Percentiles rank a stretch among this genome's conserved stretches.
Evolutionary conservation across 1,284 basidiomycete genomes (phyloP).

Genomic region (Rhodotorula sp.): DNA sequence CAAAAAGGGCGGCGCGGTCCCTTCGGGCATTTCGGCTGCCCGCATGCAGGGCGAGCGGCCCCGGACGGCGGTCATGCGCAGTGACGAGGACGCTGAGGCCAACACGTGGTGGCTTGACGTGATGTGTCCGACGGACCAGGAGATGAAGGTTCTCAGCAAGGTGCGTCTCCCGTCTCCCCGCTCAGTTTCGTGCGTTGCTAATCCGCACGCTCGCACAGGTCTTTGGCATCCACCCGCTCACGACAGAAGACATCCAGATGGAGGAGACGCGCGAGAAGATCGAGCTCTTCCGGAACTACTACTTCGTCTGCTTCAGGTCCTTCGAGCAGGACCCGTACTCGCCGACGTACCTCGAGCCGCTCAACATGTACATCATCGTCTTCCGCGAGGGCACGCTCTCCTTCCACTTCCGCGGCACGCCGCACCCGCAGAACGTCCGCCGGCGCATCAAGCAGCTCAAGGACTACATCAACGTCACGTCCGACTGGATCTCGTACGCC

Average conservation of each 20-base stretch:
- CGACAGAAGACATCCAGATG: slow-evolving; percentile 99
- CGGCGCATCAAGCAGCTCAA: slow-evolving; percentile 98
- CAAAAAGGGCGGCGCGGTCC: slow-evolving; percentile 12
- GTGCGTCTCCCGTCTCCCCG: slow-evolving; percentile 53
- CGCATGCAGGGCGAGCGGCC: slow-evolving; percentile 16
- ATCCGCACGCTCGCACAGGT: slow-evolving; percentile 59
- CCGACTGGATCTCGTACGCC: slow-evolving; percentile 99
- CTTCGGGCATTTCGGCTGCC: slow-evolving; percentile 20
- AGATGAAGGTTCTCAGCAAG: slow-evolving; percentile 96
- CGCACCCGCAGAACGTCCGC: slow-evolving; percentile 96
- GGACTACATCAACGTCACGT: slow-evolving; percentile 98
- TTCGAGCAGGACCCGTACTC: slow-evolving; percentile 99
- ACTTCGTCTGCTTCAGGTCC: slow-evolving; percentile 97
- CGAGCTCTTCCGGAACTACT: slow-evolving; percentile 97
- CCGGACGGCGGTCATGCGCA: slow-evolving; percentile 51
- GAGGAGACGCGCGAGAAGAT: slow-evolving; percentile 99
- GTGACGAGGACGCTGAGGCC: slow-evolving; percentile 59
- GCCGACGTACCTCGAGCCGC: slow-evolving; percentile 93
- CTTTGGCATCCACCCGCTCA: slow-evolving; percentile 95
- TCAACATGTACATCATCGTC: slow-evolving; percentile 99
- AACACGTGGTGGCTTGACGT: slow-evolving; percentile 99
- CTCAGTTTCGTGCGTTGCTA: background rate
- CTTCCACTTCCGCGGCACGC: slow-evolving; percentile 96
- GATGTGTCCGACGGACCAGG: slow-evolving; percentile 90
- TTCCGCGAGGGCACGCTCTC: slow-evolving; percentile 97